These are phyloP conservation scores for Stachybotrys chlorohalonatus DNA, from an alignment of 2,329 filamentous ascomycete genomes.

Conservation along the genomic window DNA sequence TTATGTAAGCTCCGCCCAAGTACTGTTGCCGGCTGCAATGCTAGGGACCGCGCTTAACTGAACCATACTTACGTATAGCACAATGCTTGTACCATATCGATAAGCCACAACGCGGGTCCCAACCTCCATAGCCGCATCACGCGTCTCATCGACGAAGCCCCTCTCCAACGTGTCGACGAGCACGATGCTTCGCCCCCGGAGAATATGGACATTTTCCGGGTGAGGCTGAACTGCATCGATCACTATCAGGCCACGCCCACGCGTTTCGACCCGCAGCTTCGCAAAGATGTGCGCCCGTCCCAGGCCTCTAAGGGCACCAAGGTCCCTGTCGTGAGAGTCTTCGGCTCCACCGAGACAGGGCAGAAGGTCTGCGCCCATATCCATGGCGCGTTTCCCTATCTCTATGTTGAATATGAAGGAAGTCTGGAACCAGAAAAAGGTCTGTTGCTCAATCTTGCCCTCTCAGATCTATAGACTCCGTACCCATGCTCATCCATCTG, in stretches of 20 bases:
- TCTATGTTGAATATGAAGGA: constrained; percentile 82
- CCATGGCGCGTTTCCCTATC: constrained; percentile 89
- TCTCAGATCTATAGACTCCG: not conserved
- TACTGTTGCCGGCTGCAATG: too few relatives aligned
- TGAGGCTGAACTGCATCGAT: constrained; percentile 93
- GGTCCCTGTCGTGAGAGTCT: constrained; percentile 81
- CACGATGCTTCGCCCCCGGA: not conserved
- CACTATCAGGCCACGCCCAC: constrained; percentile 80
- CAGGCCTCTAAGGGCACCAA: constrained; percentile 56
- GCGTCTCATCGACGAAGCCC: not conserved
- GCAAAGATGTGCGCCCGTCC: constrained; percentile 51
- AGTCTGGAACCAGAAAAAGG: constrained; percentile 57
- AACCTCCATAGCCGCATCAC: not conserved
- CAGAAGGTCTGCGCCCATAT: constrained; percentile 95
- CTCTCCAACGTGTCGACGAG: not conserved
- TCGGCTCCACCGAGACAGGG: constrained; percentile 87
- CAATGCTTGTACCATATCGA: too few relatives aligned
- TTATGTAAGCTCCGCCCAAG: too few relatives aligned
- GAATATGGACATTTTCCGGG: constrained; percentile 61
- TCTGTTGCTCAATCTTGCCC: constrained; percentile 26
- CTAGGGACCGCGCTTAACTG: too few relatives aligned
- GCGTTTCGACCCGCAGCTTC: constrained; percentile 70
- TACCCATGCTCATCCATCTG: constrained; percentile 4
- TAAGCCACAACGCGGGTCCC: too few relatives aligned
- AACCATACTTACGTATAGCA: too few relatives aligned